Base-by-base conservation (phyloP, 1,284 basidiomycete genomes). In the Jaminaea rosea region DNA sequence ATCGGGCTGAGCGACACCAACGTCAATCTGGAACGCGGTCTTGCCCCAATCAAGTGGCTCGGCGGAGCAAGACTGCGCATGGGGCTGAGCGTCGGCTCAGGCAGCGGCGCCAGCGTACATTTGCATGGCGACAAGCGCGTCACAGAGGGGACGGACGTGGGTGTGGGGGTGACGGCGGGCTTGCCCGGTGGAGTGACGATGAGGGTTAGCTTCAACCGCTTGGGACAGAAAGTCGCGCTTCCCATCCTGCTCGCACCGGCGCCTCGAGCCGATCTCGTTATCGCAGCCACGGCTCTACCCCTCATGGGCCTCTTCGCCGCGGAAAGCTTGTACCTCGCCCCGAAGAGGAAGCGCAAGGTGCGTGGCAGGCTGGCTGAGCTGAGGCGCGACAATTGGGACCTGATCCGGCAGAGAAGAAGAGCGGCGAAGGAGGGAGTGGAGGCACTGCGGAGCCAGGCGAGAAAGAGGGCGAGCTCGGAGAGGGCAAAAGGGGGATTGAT, bases 291-390 rank as follows among this genome's bases (percentile, higher is more conserved):
- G 1, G 69, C 82, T 15, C 37, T 84, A 1, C 83, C 84, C 1
- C 78, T 81, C 0, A 75, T 78, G 1, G 69, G 76, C 2, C 77
- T 81, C 46, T 70, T 80, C 1, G 74, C 80, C 0, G 67, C 80
- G 24, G 81, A 85, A 72, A 79, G 81, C 57, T 79, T 81, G 47
- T 76, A 81, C 53, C 66, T 86, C 24, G 76, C 79, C 19, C 84
- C 84, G 2, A 80, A 80, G 60, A 77, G 78, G 36, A 71, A 73
- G 32, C 74, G 73, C 1, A 52, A 63, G 23, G 39, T 65, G 67
- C 72, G 70, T 74, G n/a, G n/a, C n/a, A 75, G 58, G 63, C 76
- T 69, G 56, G 72, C 75, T 79, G 77, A 74, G 32, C 78, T 86
- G 63, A 77, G 81, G 37, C 73, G 77, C n/a, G 79, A 80, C 46